Percentiles rank a stretch among this genome's conserved stretches.
These are phyloP conservation scores for Ganoderma resinaceum DNA, from an alignment of 1,284 basidiomycete genomes.

Conservation along the genomic window DNA sequence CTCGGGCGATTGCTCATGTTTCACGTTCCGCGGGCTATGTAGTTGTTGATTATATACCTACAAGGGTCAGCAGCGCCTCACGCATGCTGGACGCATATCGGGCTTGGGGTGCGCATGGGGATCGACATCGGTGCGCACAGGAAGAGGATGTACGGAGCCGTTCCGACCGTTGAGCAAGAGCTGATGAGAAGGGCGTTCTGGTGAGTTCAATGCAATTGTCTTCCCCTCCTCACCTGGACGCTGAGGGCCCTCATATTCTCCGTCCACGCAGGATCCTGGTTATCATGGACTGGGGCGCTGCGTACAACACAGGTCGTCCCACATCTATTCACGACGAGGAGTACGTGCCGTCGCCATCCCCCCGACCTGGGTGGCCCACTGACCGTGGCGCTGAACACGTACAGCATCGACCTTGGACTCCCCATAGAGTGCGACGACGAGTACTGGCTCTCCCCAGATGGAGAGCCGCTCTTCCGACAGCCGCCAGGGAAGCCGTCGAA, in stretches of 20 bases:
- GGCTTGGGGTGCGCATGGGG: slow-evolving; percentile 57
- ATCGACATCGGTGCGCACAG: slow-evolving; percentile 52
- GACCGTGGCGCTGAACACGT: not conserved
- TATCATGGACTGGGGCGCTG: slow-evolving; percentile 66
- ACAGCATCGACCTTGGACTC: slow-evolving; percentile 64
- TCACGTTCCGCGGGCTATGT: not conserved
- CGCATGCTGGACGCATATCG: slow-evolving; percentile 56
- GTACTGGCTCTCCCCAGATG: slow-evolving; percentile 58
- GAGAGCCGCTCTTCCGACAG: slow-evolving; percentile 49
- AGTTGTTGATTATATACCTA: slow-evolving; percentile 46
- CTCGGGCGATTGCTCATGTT: no score
- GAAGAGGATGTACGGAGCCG: slow-evolving; percentile 40
- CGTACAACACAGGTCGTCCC: slow-evolving; percentile 78
- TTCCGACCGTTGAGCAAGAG: slow-evolving; percentile 49
- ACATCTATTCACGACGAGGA: slow-evolving; percentile 88
- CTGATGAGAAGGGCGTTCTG: slow-evolving; percentile 76
- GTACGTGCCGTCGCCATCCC: slow-evolving; percentile 48
- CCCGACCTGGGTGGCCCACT: slow-evolving; percentile 34
- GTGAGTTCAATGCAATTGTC: slow-evolving; percentile 48
- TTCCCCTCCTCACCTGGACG: not conserved
- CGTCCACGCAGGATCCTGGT: slow-evolving; percentile 64
- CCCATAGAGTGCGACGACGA: slow-evolving; percentile 70
- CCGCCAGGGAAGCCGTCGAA: slow-evolving; percentile 51
- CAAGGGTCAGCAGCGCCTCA: slow-evolving; percentile 56
- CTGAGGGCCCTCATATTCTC: no score